phyloP scores from a whole-genome alignment of 768 basidiomycete genomes.

The Podaxis pistillaris region DNA sequence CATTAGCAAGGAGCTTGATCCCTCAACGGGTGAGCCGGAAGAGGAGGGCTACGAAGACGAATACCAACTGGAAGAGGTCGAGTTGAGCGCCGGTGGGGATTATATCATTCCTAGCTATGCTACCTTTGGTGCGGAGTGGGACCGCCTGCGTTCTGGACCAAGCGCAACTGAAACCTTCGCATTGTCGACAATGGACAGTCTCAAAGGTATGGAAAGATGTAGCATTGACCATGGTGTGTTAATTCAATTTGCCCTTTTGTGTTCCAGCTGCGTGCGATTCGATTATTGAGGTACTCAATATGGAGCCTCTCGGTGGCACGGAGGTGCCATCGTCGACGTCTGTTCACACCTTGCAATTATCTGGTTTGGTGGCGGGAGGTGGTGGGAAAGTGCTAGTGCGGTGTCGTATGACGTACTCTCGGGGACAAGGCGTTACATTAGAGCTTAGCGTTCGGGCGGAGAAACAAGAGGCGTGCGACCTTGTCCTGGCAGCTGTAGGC shows the following conservation, averaged over 20 bases:
- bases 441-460: slow-evolving; percentile 92
- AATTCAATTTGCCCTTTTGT: slow-evolving; percentile 18
- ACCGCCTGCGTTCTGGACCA: slow-evolving; percentile 75
- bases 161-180: slow-evolving; percentile 91
- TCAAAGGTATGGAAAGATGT: slow-evolving; percentile 69
- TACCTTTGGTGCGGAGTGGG: slow-evolving; percentile 94
- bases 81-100: slow-evolving; percentile 88
- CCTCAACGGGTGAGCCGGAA: slow-evolving; percentile 91
- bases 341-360: slow-evolving; percentile 92
- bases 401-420: slow-evolving; percentile 92
- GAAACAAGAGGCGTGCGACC: slow-evolving; percentile 77
- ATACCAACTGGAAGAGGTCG: slow-evolving; percentile 95
- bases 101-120: slow-evolving; percentile 95
- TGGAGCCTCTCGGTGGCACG: slow-evolving; percentile 94
- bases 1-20: slow-evolving; percentile 96
- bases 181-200: slow-evolving; percentile 85
- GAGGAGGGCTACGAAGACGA: slow-evolving; percentile 99
- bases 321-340: slow-evolving; percentile 79
- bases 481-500: slow-evolving; percentile 89
- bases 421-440: slow-evolving; percentile 88
- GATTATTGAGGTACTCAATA: slow-evolving; percentile 92
- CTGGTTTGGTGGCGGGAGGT: slow-evolving; percentile 87
- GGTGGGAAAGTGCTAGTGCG: slow-evolving; percentile 95
- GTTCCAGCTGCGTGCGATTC: slow-evolving; percentile 89
- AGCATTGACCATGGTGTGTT: slow-evolving; percentile 2